Evolutionary conservation across 805 yeast species (phyloP), one percentile per base, ranked within the genome.

Genomic region (Ogataea ganodermae): DNA sequence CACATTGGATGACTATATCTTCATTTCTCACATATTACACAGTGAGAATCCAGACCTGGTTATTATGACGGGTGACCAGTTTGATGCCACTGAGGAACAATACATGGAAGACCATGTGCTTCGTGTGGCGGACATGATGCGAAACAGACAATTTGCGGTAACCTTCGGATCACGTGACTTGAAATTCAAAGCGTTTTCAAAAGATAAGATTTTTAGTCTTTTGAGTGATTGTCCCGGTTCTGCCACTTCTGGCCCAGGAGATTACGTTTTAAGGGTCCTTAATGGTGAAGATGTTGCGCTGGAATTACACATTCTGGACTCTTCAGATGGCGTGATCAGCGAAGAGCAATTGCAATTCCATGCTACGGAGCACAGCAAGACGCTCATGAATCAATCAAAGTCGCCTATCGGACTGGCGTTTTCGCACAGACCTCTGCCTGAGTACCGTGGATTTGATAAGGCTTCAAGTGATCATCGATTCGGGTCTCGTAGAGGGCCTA

Each of bases 101-200:
- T 7, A 28, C 31, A n/a, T n/a, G 16, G 13, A 10, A 10, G 16
- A 28, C 12, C 6, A 7, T 4, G 31, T 28, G 6, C 12, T 28
- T 10, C 31, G 13, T 13, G 6, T 28, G 13, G 74, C 88, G 0
- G 89, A 87, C 20, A 75, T 91, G 18, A 57, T 70, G n/a, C 70
- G 87, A 37, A 66, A 75, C 42, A 84, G 91, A 6, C 97, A 97
- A 2, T 94, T 79, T 73, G 92, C 97, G 0, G 74, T 86, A 53
- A 81, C 84, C 8, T 75, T 92, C 72, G 99, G 99, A 0, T 94
- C 94, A 63, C 99, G 94, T 63, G 99, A 92, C 64, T 92, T 86
- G 60, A 96, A 91, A 67, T 92, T 96, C 0, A 28, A 28, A 10
- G 76, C 83, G 3, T 57, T 89, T 47, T 51, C 71, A n/a, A 75